Evolutionary conservation across 805 yeast species (phyloP).

Genomic region (Cyberlindnera bimundalis): DNA sequence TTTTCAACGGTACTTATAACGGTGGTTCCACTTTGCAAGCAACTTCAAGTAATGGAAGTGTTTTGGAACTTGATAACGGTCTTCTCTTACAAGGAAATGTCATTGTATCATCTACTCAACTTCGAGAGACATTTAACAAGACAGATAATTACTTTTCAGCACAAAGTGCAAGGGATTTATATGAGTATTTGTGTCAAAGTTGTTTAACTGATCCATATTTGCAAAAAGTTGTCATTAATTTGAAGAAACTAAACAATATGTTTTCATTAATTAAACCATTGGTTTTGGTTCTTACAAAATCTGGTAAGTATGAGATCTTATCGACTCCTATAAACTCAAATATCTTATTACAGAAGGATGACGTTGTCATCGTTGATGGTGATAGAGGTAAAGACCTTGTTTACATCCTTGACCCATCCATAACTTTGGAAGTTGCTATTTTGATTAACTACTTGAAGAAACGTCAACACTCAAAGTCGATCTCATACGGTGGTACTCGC

Average conservation of each 20-base stretch:
- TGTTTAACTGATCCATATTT: slow-evolving; percentile 33
- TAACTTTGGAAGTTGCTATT: slow-evolving; percentile 62
- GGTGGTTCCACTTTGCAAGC: slow-evolving; percentile 1
- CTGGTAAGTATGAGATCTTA: slow-evolving; percentile 66
- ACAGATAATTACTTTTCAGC: slow-evolving; percentile 57
- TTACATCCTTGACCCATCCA: slow-evolving; percentile 62
- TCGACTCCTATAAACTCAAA: slow-evolving; percentile 66
- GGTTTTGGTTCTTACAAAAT: slow-evolving; percentile 51
- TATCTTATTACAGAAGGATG: slow-evolving; percentile 52
- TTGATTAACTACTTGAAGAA: slow-evolving; percentile 73
- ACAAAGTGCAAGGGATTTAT: slow-evolving; percentile 36
- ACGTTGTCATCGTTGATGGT: slow-evolving; percentile 76
- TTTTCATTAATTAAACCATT: slow-evolving; percentile 29
- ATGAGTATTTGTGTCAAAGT: slow-evolving; percentile 33
- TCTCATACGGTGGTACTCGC: slow-evolving; percentile 20
- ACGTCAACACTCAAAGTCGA: slow-evolving; percentile 59
- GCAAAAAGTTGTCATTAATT: slow-evolving; percentile 21
- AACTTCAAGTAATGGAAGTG: slow-evolving; percentile 3
- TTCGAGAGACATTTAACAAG: slow-evolving; percentile 45
- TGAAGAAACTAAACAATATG: slow-evolving; percentile 28
- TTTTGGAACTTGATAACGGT: slow-evolving; percentile 56
- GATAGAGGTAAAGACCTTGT: slow-evolving; percentile 82
- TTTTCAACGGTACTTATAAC: not conserved
- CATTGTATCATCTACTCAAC: slow-evolving; percentile 57
- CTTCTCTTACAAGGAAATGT: slow-evolving; percentile 50